Base-by-base conservation (phyloP, 1,284 basidiomycete genomes). In the Kwoniella shivajii region DNA sequence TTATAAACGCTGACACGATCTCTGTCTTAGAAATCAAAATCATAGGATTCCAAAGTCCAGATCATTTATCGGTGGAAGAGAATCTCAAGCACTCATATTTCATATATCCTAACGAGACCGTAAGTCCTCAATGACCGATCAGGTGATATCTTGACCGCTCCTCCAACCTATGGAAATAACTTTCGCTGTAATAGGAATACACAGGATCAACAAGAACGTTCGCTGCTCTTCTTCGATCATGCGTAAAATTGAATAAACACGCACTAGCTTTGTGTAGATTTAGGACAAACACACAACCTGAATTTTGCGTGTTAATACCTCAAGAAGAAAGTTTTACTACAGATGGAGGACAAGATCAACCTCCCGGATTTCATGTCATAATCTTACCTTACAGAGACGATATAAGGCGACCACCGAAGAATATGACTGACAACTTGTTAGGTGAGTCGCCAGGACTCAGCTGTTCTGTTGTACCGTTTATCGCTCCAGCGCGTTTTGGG, bases 311-410 rank as follows among this genome's bases (percentile, higher is more conserved):
- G 0, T 78, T 99, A 55, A 77, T 98, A 20, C 94, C 95, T 10
- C 92, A 95, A 82, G 89, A 86, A 61, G 91, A 95, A 75, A 83
- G 84, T 31, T 78, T 82, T 33, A 86, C 88, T 46, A 85, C 87
- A 41, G 84, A 82, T 7, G 90, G 89, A 1, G 88, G 73, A 2
- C 83, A 91, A 83, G 82, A 83, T 38, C 86, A 89, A 50, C 91
- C 95, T 20, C 86, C 90, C 0, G 96, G 96, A 1, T 90, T 99
- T 74, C 91, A 98, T 77, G 81, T 98, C 50, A 88, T 97, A 58
- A 86, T 88, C 10, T 77, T 98, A 24, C 94, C 95, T 0, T 99
- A 89, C 71, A 89, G 90, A 6, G 95, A 99, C 71, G 96, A 99
- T 69, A 88, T 99, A 47, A 86, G 95, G 44, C 82, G 84, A 30